These are phyloP conservation scores for Teratosphaeria viscida DNA, from an alignment of 2,329 filamentous ascomycete species.

Conservation along the genomic window DNA sequence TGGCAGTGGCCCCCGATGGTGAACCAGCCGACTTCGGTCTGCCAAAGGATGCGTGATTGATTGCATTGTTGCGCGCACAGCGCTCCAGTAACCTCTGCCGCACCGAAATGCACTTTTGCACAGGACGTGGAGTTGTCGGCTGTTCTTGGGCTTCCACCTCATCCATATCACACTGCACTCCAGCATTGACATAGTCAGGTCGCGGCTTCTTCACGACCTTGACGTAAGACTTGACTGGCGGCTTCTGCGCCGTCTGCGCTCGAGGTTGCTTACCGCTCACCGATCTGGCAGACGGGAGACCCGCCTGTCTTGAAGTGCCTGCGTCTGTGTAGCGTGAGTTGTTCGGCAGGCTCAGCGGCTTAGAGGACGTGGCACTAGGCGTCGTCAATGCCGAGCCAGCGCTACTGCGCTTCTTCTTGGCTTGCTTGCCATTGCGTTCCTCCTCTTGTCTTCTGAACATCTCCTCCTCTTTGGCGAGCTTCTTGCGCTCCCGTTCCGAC, in stretches of 20 bases:
- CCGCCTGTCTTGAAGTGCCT: slow-evolving; percentile 16
- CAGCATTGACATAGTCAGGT: slow-evolving; percentile 20
- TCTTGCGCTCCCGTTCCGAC: slow-evolving; percentile 52
- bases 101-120: slow-evolving; percentile 18
- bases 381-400: slow-evolving; percentile 44
- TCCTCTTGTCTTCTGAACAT: slow-evolving; percentile 53
- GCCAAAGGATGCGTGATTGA: not conserved
- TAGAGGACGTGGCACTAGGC: slow-evolving; percentile 35
- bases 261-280: slow-evolving; percentile 11
- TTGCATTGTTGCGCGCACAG: slow-evolving; percentile 23
- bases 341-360: slow-evolving; percentile 26
- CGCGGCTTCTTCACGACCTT: slow-evolving; percentile 13
- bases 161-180: slow-evolving; percentile 26
- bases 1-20: slow-evolving; percentile 1
- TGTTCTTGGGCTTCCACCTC: slow-evolving; percentile 17
- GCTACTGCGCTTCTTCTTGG: slow-evolving; percentile 47
- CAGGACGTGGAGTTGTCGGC: slow-evolving; percentile 7
- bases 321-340: slow-evolving; percentile 19
- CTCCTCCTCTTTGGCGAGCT: slow-evolving; percentile 52
- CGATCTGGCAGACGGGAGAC: slow-evolving; percentile 11
- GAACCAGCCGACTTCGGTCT: not conserved
- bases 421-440: slow-evolving; percentile 38
- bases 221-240: slow-evolving; percentile 3
- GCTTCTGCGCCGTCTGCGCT: slow-evolving; percentile 7
- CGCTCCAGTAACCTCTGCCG: slow-evolving; percentile 23